Percentiles rank a stretch among this genome's conserved stretches.
Conservation (phyloP, 352 stramenopile species). For the Phytophthora uliginosa region DNA sequence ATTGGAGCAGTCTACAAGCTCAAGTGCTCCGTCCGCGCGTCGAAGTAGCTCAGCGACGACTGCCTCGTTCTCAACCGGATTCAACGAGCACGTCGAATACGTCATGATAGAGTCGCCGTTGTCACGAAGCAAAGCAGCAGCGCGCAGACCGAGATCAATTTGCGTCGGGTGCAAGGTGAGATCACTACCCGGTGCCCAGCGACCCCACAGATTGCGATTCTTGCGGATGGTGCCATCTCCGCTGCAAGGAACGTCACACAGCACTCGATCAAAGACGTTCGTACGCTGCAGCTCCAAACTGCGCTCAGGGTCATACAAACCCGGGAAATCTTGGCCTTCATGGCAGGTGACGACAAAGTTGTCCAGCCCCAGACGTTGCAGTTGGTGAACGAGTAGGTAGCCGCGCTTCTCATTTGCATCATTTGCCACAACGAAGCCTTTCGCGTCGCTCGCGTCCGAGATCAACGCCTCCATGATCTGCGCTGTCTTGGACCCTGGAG, state of each 20-base stretch:
- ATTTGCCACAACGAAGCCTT: slow-evolving; percentile 97
- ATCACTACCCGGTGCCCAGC: slow-evolving; percentile 89
- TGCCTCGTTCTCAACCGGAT: slow-evolving; percentile 99
- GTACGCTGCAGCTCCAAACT: slow-evolving; percentile 39
- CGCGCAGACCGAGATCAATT: slow-evolving; percentile 92
- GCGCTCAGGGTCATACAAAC: slow-evolving; percentile 66
- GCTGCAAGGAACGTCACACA: slow-evolving; percentile 99
- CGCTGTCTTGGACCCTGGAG: slow-evolving; percentile 98
- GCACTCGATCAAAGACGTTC: slow-evolving; percentile 96
- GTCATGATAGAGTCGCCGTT: slow-evolving; percentile 92
- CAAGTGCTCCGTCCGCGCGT: slow-evolving; percentile 82
- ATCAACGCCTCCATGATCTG: slow-evolving; percentile 95
- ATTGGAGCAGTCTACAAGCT: slow-evolving; percentile 86
- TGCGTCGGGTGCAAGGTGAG: slow-evolving; percentile 95
- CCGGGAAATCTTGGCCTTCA: slow-evolving; percentile 95
- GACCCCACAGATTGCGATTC: slow-evolving; percentile 93
- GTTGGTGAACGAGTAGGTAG: slow-evolving; percentile 98
- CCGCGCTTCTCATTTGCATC: slow-evolving; percentile 96
- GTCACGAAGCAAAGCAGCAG: slow-evolving; percentile 85
- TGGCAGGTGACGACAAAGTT: slow-evolving; percentile 94
- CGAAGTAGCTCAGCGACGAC: slow-evolving; percentile 95
- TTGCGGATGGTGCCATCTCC: slow-evolving; percentile 99
- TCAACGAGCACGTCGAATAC: slow-evolving; percentile 98
- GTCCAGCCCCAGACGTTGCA: slow-evolving; percentile 75
- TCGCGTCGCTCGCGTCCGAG: slow-evolving; percentile 18